These are phyloP conservation scores for Platismatia glauca DNA, from an alignment of 495 filamentous ascomycete genomes.

Conservation along the genomic window DNA sequence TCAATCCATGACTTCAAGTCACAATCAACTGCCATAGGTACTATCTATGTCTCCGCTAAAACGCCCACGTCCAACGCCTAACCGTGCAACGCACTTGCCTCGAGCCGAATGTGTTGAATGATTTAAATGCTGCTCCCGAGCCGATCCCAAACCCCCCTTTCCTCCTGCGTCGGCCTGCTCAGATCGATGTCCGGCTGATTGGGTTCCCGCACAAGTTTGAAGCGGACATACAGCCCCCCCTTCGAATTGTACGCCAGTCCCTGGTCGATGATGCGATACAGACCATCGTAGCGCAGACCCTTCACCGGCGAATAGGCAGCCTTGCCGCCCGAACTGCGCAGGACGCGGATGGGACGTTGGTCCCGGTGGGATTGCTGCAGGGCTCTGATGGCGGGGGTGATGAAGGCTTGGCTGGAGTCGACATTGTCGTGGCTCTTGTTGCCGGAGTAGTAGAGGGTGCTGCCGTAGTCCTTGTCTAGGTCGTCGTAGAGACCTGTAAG, in stretches of 20 bases:
- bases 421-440: constrained; percentile 29
- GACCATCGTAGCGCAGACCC: constrained; percentile 45
- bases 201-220: constrained; percentile 32
- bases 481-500: constrained; percentile 34
- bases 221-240: constrained; percentile 33
- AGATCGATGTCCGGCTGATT: constrained; percentile 28
- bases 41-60: neutral
- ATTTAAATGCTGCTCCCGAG: constrained; percentile 1
- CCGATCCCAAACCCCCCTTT: constrained; percentile 6
- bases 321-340: constrained; percentile 29
- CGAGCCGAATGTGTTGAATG: too few species aligned
- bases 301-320: constrained; percentile 27
- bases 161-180: constrained; percentile 22
- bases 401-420: constrained; percentile 16
- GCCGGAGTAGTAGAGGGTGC: constrained; percentile 40
- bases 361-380: constrained; percentile 28
- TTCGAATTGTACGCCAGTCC: constrained; percentile 14
- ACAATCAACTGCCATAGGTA: neutral
- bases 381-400: constrained; percentile 29
- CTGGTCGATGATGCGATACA: constrained; percentile 35
- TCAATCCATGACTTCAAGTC: neutral
- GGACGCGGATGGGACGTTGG: constrained; percentile 36
- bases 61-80: neutral
- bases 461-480: constrained; percentile 37
- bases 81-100: too few species aligned